Percentiles rank a stretch among this genome's conserved stretches.
Evolutionary conservation across 139 green algal genomes (phyloP).

Genomic region (Limnomonas spitsbergensis): DNA sequence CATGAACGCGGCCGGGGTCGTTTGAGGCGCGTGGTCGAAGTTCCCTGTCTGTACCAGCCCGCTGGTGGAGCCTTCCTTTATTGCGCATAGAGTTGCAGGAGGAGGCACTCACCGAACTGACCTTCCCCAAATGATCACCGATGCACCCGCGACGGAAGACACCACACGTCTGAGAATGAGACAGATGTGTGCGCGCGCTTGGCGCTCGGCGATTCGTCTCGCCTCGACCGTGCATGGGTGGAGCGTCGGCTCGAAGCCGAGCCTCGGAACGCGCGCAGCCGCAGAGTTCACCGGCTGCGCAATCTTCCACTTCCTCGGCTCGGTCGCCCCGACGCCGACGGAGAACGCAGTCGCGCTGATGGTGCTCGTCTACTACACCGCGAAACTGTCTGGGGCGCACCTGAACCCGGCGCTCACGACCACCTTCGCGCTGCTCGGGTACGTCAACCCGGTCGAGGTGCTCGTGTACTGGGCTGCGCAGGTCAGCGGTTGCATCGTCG

Average conservation of each 20-base stretch:
- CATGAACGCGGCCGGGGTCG: too few relatives aligned
- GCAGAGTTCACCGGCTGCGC: constrained; percentile 1
- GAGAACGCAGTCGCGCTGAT: neutral
- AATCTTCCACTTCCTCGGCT: constrained; percentile 14
- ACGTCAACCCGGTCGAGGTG: constrained; percentile 7
- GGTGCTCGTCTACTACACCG: constrained; percentile 3
- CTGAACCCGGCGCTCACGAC: constrained; percentile 7
- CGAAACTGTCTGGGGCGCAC: constrained; percentile 12
- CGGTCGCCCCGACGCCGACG: neutral
- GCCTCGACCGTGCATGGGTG: too few relatives aligned
- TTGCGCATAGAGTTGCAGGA: too few relatives aligned
- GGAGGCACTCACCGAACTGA: too few relatives aligned
- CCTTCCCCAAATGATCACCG: too few relatives aligned
- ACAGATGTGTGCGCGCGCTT: too few relatives aligned
- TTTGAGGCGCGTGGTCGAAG: too few relatives aligned
- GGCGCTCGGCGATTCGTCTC: too few relatives aligned
- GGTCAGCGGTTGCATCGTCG: neutral
- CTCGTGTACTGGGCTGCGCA: constrained; percentile 9
- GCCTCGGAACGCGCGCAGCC: neutral
- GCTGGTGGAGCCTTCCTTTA: too few relatives aligned
- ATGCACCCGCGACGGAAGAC: too few relatives aligned
- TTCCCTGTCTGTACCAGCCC: too few relatives aligned
- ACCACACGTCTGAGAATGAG: too few relatives aligned
- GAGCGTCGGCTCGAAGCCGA: neutral
- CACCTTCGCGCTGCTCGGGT: constrained; percentile 5